Evolutionary conservation across 2,329 filamentous ascomycete genomes (phyloP).

Genomic region (Leptosphaerulina australis): DNA sequence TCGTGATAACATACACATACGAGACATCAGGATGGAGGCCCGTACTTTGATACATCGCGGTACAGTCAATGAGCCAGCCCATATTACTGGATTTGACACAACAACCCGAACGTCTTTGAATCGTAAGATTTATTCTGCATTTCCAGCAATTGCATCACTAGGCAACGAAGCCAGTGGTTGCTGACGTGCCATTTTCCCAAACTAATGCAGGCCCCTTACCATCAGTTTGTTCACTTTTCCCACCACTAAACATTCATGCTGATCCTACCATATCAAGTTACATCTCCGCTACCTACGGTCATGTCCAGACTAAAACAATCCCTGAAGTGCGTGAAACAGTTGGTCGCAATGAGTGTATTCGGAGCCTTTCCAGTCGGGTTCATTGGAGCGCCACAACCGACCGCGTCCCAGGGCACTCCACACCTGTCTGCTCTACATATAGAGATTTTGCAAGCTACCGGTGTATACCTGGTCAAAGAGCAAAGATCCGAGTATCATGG

Average conservation of each 20-base stretch:
- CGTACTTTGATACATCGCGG: background rate
- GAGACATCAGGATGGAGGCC: background rate
- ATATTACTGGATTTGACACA: background rate
- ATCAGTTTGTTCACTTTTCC: background rate
- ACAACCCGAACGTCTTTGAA: background rate
- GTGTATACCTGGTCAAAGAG: too few relatives aligned
- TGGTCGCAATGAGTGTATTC: slow-evolving; percentile 14
- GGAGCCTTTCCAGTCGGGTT: background rate
- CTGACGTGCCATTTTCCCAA: background rate
- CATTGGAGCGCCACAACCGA: slow-evolving; percentile 13
- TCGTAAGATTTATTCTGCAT: background rate
- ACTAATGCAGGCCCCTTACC: background rate
- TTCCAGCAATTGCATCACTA: slow-evolving; percentile 1
- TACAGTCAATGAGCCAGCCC: background rate
- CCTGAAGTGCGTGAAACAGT: slow-evolving; percentile 10
- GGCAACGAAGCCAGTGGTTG: background rate
- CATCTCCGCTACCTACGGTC: slow-evolving; percentile 7
- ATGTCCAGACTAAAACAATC: slow-evolving; percentile 1
- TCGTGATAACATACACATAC: background rate
- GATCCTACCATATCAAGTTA: slow-evolving; percentile 14
- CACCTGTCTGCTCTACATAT: background rate
- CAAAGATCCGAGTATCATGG: too few relatives aligned
- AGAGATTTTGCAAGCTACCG: slow-evolving; percentile 3
- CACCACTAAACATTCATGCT: slow-evolving; percentile 3
- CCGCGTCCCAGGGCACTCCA: slow-evolving; percentile 1